Base-by-base conservation (phyloP, 306 rosid species). In the Begonia loranthoides region DNA sequence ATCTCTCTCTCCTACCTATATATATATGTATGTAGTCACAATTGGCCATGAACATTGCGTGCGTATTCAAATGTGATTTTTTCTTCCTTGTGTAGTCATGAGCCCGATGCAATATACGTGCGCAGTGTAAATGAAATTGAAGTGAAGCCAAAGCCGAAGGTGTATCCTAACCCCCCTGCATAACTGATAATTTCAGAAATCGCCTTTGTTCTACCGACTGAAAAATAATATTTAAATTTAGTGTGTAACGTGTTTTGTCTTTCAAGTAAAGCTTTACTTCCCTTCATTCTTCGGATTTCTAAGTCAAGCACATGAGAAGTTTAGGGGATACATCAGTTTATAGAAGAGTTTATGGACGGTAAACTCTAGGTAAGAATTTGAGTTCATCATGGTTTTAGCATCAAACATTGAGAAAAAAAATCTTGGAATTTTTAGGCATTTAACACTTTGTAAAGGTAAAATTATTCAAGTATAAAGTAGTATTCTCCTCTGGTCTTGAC, bases 101-200 rank as follows among this genome's bases (percentile, higher is more conserved):
- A 84, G 68, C 84, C 87, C 44, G 95, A 89, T 70, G 80, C 94
- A 13, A 86, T 92, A 68, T 86, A 68, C 3, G 81, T 86, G n/a
- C 93, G 96, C 39, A 75, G 76, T 17, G 84, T 92, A 64, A 86
- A 92, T 52, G 99, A 92, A 72, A 82, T 92, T 50, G 99, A 92
- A 66, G 99, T 92, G 52, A 92, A 92, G 77, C 99, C 99, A 17
- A 90, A 90, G 71, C 96, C 99, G 38, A 90, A 90, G 72, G 99
- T 75, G 64, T 80, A 69, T 74, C 88, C 87, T 17, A 81, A 76
- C 66, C 72, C 87, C 33, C 75, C 82, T 9, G 82, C 81, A 9
- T 80, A 70, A 72, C 4, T 53, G 49, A 28, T 47, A 17, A 9
- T 59, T 49, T 15, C 63, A 39, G 63, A 49, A 49, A 41, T 24